These are phyloP conservation scores for Debaryomyces psychrophilus DNA, from an alignment of 1,139 yeast species.

Conservation along the genomic window DNA sequence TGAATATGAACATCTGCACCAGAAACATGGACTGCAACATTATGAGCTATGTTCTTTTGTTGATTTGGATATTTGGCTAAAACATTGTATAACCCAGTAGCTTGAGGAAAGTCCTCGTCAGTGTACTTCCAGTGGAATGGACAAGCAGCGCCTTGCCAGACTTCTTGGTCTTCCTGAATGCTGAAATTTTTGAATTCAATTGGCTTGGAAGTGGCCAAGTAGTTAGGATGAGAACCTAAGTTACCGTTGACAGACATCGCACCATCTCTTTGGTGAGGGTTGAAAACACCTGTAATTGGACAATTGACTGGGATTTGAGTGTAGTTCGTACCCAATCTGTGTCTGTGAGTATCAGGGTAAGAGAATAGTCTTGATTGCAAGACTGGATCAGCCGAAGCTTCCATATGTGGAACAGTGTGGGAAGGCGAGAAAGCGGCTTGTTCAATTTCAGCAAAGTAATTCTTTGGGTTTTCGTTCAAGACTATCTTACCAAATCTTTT, in stretches of 20 bases:
- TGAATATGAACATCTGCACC: slow-evolving; percentile 76
- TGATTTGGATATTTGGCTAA: slow-evolving; percentile 76
- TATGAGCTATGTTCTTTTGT: slow-evolving; percentile 81
- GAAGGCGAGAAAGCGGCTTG: slow-evolving; percentile 85
- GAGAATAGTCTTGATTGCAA: slow-evolving; percentile 84
- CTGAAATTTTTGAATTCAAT: slow-evolving; percentile 49
- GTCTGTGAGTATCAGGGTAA: slow-evolving; percentile 80
- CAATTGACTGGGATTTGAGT: slow-evolving; percentile 76
- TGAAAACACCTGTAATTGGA: slow-evolving; percentile 54
- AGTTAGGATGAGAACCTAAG: slow-evolving; percentile 84
- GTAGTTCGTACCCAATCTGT: slow-evolving; percentile 67
- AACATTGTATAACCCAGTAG: slow-evolving; percentile 66
- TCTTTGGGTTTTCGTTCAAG: slow-evolving; percentile 72
- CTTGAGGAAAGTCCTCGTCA: slow-evolving; percentile 73
- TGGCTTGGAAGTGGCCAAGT: slow-evolving; percentile 63
- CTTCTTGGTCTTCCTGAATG: slow-evolving; percentile 70
- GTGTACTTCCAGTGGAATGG: slow-evolving; percentile 87
- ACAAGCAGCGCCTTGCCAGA: slow-evolving; percentile 85
- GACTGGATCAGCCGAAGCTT: slow-evolving; percentile 86
- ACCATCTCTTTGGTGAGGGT: slow-evolving; percentile 86
- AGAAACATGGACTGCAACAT: slow-evolving; percentile 74
- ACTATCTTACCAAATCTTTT: slow-evolving; percentile 72
- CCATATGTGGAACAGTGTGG: slow-evolving; percentile 82
- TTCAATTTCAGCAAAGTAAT: slow-evolving; percentile 81
- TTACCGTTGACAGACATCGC: slow-evolving; percentile 82